These are phyloP conservation scores for Rhizopogon vulgaris DNA, from an alignment of 768 basidiomycete species.

Conservation along the genomic window DNA sequence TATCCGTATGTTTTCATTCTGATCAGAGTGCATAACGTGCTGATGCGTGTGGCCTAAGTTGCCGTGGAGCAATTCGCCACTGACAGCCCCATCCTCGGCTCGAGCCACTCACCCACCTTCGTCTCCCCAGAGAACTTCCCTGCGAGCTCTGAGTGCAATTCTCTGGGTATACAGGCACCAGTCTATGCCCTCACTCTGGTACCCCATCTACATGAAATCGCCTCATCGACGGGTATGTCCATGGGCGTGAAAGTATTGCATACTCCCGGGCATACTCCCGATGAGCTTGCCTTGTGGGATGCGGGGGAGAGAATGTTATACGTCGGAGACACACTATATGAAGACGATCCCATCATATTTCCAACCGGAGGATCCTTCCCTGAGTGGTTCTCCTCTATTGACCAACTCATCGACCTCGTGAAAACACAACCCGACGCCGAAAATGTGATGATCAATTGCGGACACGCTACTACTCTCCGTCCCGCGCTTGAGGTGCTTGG, in stretches of 20 bases:
- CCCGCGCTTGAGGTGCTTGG: slow-evolving; percentile 42
- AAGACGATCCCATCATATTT: slow-evolving; percentile 50
- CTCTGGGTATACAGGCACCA: slow-evolving; percentile 35
- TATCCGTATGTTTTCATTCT: slow-evolving; percentile 36
- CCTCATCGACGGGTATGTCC: slow-evolving; percentile 12
- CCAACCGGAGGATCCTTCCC: slow-evolving; percentile 47
- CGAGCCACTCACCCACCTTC: slow-evolving; percentile 41
- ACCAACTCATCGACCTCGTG: slow-evolving; percentile 38
- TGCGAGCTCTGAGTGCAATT: slow-evolving; percentile 40
- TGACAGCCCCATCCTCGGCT: slow-evolving; percentile 44
- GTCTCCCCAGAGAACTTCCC: slow-evolving; percentile 35
- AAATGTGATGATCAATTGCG: slow-evolving; percentile 40
- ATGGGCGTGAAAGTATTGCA: slow-evolving; percentile 42
- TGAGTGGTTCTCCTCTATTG: slow-evolving; percentile 41
- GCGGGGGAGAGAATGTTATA: slow-evolving; percentile 44
- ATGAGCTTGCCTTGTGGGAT: slow-evolving; percentile 52
- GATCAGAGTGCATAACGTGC: background rate
- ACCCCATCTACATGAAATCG: slow-evolving; percentile 32
- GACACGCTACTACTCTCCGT: slow-evolving; percentile 40
- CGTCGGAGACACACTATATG: slow-evolving; percentile 53
- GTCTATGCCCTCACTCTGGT: slow-evolving; percentile 42
- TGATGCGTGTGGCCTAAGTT: slow-evolving; percentile 24
- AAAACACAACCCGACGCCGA: slow-evolving; percentile 14
- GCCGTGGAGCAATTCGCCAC: slow-evolving; percentile 44
- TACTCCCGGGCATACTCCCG: slow-evolving; percentile 55